Evolutionary conservation across 805 yeast species (phyloP).

Genomic region (Saccharomycopsis sp.): DNA sequence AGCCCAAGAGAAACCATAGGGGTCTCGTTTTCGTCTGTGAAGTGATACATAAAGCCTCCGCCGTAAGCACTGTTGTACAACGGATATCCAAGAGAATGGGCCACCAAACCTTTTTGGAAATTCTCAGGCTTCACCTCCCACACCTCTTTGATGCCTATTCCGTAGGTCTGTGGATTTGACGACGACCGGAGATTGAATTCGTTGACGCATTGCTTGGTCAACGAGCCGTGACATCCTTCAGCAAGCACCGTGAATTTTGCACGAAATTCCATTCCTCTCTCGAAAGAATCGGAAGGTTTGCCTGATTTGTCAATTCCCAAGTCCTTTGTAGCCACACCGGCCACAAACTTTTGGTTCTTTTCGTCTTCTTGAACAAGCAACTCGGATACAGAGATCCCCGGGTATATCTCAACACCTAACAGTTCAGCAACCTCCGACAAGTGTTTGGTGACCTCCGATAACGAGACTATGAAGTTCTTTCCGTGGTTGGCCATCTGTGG

Average conservation of each 20-base stretch:
- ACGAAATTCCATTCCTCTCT: slow-evolving; percentile 95
- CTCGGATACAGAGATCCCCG: slow-evolving; percentile 82
- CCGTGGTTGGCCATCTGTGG: slow-evolving; percentile 81
- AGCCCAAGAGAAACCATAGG: slow-evolving; percentile 86
- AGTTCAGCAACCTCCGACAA: slow-evolving; percentile 87
- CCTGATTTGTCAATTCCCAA: slow-evolving; percentile 78
- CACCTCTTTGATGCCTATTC: slow-evolving; percentile 91
- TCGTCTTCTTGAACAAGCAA: slow-evolving; percentile 53
- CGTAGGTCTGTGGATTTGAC: slow-evolving; percentile 66
- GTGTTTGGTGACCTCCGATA: slow-evolving; percentile 74
- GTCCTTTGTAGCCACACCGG: slow-evolving; percentile 92
- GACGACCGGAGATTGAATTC: slow-evolving; percentile 57
- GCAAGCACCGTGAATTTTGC: slow-evolving; percentile 85
- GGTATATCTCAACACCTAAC: slow-evolving; percentile 88
- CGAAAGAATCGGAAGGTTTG: slow-evolving; percentile 69
- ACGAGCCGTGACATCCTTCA: slow-evolving; percentile 98
- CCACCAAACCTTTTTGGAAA: slow-evolving; percentile 71
- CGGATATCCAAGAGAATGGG: slow-evolving; percentile 90
- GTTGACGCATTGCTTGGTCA: slow-evolving; percentile 68
- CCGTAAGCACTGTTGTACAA: slow-evolving; percentile 71
- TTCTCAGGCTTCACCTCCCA: slow-evolving; percentile 90
- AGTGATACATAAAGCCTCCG: slow-evolving; percentile 96
- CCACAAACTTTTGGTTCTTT: slow-evolving; percentile 38
- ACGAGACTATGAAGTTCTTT: slow-evolving; percentile 77
- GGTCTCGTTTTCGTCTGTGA: slow-evolving; percentile 50